Percentiles rank a stretch among this genome's conserved stretches.
Conservation (phyloP, 2,329 filamentous ascomycete species). For the Tolypocladium ovalisporum region DNA sequence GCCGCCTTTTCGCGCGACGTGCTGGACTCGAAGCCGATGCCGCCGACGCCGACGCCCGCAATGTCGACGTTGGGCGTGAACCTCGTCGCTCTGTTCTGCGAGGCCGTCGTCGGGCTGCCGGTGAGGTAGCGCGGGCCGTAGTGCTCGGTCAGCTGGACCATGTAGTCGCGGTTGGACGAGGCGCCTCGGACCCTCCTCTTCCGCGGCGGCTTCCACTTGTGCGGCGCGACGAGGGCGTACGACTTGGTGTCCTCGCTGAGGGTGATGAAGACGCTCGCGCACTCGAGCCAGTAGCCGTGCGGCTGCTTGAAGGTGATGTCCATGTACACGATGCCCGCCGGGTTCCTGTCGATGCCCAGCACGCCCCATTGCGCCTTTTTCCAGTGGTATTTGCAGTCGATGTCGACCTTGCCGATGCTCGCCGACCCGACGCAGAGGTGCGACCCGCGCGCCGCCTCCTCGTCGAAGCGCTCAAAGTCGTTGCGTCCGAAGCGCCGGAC, state of each 20-base stretch:
- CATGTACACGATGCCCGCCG: slow-evolving; percentile 10
- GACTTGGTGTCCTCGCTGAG: slow-evolving; percentile 4
- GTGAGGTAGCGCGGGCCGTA: slow-evolving; percentile 2
- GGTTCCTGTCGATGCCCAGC: slow-evolving; percentile 2
- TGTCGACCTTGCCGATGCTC: slow-evolving; percentile 8
- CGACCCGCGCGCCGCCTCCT: slow-evolving; percentile 4
- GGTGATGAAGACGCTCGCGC: slow-evolving; percentile 8
- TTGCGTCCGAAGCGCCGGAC: slow-evolving; percentile 8
- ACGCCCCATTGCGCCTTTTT: slow-evolving; percentile 9
- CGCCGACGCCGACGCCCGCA: slow-evolving; percentile 1
- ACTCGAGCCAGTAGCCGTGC: slow-evolving; percentile 5
- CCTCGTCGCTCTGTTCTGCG: neutral
- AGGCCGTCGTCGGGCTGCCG: neutral
- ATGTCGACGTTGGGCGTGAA: neutral
- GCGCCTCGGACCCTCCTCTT: neutral
- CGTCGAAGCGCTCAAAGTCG: slow-evolving; percentile 10
- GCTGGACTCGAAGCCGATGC: slow-evolving; percentile 3
- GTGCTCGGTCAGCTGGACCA: slow-evolving; percentile 2
- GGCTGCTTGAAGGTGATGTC: slow-evolving; percentile 10
- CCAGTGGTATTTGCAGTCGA: slow-evolving; percentile 10
- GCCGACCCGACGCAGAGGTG: slow-evolving; percentile 6
- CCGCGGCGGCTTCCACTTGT: neutral
- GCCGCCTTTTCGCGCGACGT: neutral
- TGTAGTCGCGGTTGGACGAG: neutral
- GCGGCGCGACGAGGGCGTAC: slow-evolving; percentile 1